Base-by-base conservation (phyloP, 2,329 filamentous ascomycete genomes). In the Zymoseptoria passerinii region DNA sequence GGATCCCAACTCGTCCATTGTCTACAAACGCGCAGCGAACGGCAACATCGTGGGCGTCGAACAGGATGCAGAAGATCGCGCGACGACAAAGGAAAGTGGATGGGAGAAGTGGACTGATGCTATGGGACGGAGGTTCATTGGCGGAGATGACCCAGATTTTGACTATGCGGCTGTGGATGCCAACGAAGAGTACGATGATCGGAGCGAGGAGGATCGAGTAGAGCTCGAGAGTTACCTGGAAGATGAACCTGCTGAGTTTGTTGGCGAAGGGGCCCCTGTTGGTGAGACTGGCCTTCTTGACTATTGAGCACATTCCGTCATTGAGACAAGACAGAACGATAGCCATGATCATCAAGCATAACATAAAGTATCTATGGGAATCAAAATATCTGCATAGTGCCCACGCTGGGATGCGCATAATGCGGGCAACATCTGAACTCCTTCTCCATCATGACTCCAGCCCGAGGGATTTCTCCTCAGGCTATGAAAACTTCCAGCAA, bases 201-300 rank as follows among this genome's bases (percentile, higher is more conserved):
- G 74, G 78, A 72, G 80, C 69, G 77, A 83, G 76, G 79, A 82
- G 63, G 79, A 80, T 62, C 74, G 78, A n/a, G 84, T 87, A 55
- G 77, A 77, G 13, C 81, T 92, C 72, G 89, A 95, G 44, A 80
- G 80, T 19, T 95, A 89, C 77, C 92, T 95, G 69, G 89, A 91
- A 20, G 84, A 85, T 5, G 87, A 95, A 76, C 86, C 89, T 65
- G 66, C 65, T 44, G 59, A 65, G 52, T 71, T 65, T 58, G 56
- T 68, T 1, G 68, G 66, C 19, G 67, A 76, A 65, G 69, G 69
- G 63, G 52, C 63, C 70, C 65, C 67, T 19, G 71, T 61, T 8
- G 77, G 77, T 1, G 75, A 80, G 68, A 80, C 78, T 28, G 77
- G 78, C 9, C 71, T 80, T 53, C 77, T 78, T 57, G 78, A 80